A percentile compares a stretch with the other conserved stretches of the same genome.
These are phyloP conservation scores for Lactarius psammicola DNA, from an alignment of 768 basidiomycete genomes.

Conservation along the genomic window DNA sequence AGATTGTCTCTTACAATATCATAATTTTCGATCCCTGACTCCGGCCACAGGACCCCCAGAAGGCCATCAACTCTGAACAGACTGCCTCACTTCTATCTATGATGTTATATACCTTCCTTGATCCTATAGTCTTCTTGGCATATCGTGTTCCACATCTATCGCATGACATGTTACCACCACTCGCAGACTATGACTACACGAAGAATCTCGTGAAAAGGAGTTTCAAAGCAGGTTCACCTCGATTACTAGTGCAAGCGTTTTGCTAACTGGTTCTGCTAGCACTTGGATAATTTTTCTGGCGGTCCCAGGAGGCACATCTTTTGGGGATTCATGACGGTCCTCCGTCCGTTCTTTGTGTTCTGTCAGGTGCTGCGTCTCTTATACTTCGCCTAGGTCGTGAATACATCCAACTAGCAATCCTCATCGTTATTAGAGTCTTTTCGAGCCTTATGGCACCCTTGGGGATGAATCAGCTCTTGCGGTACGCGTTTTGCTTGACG, in stretches of 20 bases:
- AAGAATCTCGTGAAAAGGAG: constrained; percentile 37
- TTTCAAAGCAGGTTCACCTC: constrained; percentile 34
- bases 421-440: constrained; percentile 15
- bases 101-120: constrained; percentile 51
- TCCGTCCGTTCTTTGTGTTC: constrained; percentile 20
- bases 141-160: constrained; percentile 45
- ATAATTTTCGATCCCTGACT: neutral
- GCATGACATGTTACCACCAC: constrained; percentile 43
- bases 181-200: constrained; percentile 49
- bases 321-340: constrained; percentile 31
- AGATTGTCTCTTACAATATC: neutral
- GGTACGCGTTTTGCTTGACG: too few relatives aligned
- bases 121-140: constrained; percentile 48
- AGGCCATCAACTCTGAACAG: constrained; percentile 35
- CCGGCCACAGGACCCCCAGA: constrained; percentile 30
- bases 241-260: neutral
- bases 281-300: constrained; percentile 32
- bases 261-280: constrained; percentile 26
- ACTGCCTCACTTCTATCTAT: constrained; percentile 36
- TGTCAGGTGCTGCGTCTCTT: neutral
- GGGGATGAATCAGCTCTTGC: constrained; percentile 36
- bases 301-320: constrained; percentile 30
- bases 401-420: constrained; percentile 16
- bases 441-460: constrained; percentile 34
- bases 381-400: constrained; percentile 19